Evolutionary conservation across 2,329 filamentous ascomycete species (phyloP), one percentile per base, ranked within the genome.

Genomic region (Colletotrichum horii): DNA sequence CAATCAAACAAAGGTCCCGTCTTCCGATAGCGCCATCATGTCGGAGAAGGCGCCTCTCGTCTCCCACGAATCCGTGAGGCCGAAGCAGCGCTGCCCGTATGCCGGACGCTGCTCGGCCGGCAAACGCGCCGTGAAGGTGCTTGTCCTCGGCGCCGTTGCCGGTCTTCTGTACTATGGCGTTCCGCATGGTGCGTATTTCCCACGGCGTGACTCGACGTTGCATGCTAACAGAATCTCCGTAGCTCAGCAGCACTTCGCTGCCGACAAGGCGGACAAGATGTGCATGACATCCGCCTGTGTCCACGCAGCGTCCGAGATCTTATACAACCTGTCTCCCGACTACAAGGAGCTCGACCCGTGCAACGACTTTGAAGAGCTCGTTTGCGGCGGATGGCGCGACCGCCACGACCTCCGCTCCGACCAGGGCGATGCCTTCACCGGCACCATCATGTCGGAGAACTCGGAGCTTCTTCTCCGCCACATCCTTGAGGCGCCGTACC

Each of bases 291-390:
- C 80, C 3, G 79, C 81, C 15, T 83, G 82, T 24, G 77, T 83
- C 1, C 81, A 82, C 64, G 78, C 82, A 19, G 81, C 81, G n/a
- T 82, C 81, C 0, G 80, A 83, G 28, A 79, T 83, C 14, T 72
- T 83, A 0, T 79, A 78, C 24, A 81, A 78, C 15, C 71, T 84
- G 0, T 80, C 82, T 3, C 77, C 79, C 14, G 77, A 92, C 66
- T 92, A 94, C 82, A 86, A 90, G 75, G 83, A 90, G 4, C 85
- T 95, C 52, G 92, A 95, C 80, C 90, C 93, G 2, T 95, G 93
- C 79, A 89, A 87, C n/a, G 84, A 94, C 79, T 95, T 95, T 75
- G 91, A 94, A 75, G 87, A 92, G 80, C 88, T 92, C 71, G 91
- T 92, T 24, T 94, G 93, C 79, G 92, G 91, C 71, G 93, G 93